A percentile compares a stretch with the other conserved stretches of the same genome.
These are phyloP conservation scores for Saprolegnia diclina DNA, from an alignment of 352 stramenopile genomes.

Conservation along the genomic window DNA sequence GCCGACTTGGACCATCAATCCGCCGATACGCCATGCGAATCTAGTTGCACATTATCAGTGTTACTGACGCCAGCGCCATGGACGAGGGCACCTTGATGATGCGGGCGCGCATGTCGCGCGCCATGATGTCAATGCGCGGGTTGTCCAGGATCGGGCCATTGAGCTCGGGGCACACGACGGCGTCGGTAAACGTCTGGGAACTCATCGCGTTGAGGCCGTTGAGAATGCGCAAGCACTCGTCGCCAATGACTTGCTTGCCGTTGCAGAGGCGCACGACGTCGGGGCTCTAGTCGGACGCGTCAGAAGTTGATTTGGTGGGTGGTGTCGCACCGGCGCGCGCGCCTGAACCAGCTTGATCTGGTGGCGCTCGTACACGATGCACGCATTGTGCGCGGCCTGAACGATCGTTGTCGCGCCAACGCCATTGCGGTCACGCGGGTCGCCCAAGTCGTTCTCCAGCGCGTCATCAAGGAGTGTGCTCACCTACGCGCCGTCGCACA, in stretches of 20 bases:
- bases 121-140: slow-evolving; percentile 18
- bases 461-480: slow-evolving; percentile 9
- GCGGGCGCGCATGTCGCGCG: slow-evolving; percentile 9
- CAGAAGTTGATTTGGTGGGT: too few species aligned
- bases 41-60: not conserved
- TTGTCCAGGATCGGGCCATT: slow-evolving; percentile 18
- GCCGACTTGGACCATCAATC: not conserved
- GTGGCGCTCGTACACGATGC: slow-evolving; percentile 12
- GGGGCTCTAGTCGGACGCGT: too few species aligned
- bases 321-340: not conserved
- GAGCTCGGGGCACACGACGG: slow-evolving; percentile 2
- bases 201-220: slow-evolving; percentile 18
- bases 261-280: slow-evolving; percentile 24
- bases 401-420: slow-evolving; percentile 20
- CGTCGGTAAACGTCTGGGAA: slow-evolving; percentile 5
- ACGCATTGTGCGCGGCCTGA: slow-evolving; percentile 17
- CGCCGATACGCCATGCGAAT: slow-evolving; percentile 21
- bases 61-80: not conserved
- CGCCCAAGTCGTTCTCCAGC: slow-evolving; percentile 11
- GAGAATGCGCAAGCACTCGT: slow-evolving; percentile 23
- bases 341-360: slow-evolving; percentile 13
- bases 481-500: not conserved
- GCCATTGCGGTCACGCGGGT: slow-evolving; percentile 11
- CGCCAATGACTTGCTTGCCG: slow-evolving; percentile 14
- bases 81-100: slow-evolving; percentile 12